A percentile compares a stretch with the other conserved stretches of the same genome.
Evolutionary conservation across 2,329 filamentous ascomycete genomes (phyloP).

Genomic region (Epichloe hybrida): DNA sequence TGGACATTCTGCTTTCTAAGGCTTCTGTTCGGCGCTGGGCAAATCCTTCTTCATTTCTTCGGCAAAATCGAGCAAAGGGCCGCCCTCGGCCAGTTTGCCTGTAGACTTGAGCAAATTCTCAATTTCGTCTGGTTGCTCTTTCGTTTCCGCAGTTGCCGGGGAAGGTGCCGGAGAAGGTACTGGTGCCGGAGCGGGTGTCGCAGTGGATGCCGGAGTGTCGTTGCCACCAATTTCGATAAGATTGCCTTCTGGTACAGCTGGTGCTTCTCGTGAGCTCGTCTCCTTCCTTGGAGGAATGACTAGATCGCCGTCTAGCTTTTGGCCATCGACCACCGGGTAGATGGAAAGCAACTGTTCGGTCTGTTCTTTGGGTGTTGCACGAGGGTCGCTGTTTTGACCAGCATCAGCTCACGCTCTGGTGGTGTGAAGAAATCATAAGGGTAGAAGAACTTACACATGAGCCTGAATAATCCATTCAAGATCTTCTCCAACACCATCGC

Average conservation of each 20-base stretch:
- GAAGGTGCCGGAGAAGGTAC: not conserved
- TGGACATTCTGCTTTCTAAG: not conserved
- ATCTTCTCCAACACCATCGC: conserved; percentile 74
- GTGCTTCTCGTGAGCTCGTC: not conserved
- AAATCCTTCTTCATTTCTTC: conserved; percentile 38
- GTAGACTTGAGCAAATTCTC: conserved; percentile 31
- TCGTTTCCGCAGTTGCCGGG: not conserved
- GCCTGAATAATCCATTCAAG: conserved; percentile 93
- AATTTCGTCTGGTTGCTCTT: conserved; percentile 23
- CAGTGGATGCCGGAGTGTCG: not conserved
- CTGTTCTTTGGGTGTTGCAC: conserved; percentile 51
- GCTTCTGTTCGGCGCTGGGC: conserved; percentile 16
- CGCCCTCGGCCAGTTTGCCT: conserved; percentile 28
- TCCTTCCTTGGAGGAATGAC: conserved; percentile 35
- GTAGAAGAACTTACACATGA: conserved; percentile 47
- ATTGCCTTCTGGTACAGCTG: conserved; percentile 18
- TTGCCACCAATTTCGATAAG: conserved; percentile 45
- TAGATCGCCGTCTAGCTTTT: conserved; percentile 43
- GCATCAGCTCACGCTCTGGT: conserved; percentile 8
- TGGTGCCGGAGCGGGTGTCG: not conserved
- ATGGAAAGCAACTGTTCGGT: conserved; percentile 76
- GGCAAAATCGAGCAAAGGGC: conserved; percentile 43
- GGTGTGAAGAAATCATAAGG: not conserved
- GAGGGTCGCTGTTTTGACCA: conserved; percentile 14
- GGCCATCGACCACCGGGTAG: conserved; percentile 70